A percentile compares a stretch with the other conserved stretches of the same genome.
Evolutionary conservation across 176 grass and related monocot genomes (phyloP).

Genomic region (bread wheat (Triticum aestivum)): DNA sequence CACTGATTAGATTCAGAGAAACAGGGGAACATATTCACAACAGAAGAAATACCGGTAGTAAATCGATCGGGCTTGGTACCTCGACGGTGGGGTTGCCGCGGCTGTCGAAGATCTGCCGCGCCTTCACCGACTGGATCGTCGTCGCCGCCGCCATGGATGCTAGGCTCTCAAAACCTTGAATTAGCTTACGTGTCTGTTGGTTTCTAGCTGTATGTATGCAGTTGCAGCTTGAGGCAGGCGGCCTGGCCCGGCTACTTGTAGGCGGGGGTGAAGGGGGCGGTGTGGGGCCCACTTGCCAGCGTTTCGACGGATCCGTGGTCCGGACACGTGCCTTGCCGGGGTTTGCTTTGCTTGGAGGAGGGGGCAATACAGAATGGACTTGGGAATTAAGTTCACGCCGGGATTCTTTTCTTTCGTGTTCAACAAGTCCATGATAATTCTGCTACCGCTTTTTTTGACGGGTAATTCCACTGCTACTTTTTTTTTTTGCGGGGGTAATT

Average conservation of each 20-base stretch:
- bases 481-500: no score
- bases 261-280: not conserved
- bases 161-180: not conserved
- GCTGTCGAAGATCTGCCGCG: constrained; percentile 96
- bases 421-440: not conserved
- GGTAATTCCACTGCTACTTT: no score
- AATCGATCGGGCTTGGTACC: not conserved
- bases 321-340: not conserved
- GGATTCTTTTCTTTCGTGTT: not conserved
- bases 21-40: not conserved
- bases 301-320: not conserved
- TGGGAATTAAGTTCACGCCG: not conserved
- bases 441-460: no score
- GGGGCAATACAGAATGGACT: not conserved
- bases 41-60: not conserved
- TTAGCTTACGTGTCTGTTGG: not conserved
- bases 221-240: not conserved
- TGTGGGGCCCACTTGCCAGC: not conserved
- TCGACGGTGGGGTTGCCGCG: constrained; percentile 83
- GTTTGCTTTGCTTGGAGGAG: not conserved
- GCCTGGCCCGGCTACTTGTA: not conserved
- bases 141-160: constrained; percentile 46
- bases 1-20: not conserved
- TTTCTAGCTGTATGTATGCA: not conserved
- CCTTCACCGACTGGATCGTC: constrained; percentile 65